A percentile compares a stretch with the other conserved stretches of the same genome.
Evolutionary conservation across 345 rosid genomes (phyloP).

Genomic region (Lenwebbia sp.): DNA sequence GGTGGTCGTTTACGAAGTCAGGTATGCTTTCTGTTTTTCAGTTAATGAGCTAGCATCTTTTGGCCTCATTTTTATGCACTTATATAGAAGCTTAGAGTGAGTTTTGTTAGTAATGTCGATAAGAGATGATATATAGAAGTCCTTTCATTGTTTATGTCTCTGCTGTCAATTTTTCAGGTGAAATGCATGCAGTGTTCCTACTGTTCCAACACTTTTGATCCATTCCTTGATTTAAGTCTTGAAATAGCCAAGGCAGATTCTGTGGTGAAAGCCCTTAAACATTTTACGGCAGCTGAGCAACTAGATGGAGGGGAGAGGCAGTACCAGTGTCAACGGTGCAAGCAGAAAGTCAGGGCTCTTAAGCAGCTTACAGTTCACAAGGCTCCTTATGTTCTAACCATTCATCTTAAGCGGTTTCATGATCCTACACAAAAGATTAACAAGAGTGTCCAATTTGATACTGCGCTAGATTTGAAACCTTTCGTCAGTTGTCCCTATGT

Average conservation of each 20-base stretch:
- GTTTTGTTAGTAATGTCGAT: background rate
- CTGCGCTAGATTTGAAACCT: slow-evolving; percentile 69
- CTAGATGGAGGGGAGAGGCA: slow-evolving; percentile 89
- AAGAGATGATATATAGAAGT: background rate
- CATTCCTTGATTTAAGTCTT: slow-evolving; percentile 86
- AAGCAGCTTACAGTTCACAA: slow-evolving; percentile 84
- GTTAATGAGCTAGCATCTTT: background rate
- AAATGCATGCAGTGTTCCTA: slow-evolving; percentile 67
- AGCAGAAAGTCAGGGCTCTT: slow-evolving; percentile 73
- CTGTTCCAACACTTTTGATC: slow-evolving; percentile 81
- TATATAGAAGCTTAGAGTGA: background rate
- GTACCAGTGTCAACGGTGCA: slow-evolving; percentile 83
- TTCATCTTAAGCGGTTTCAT: slow-evolving; percentile 88
- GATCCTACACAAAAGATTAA: slow-evolving; percentile 68
- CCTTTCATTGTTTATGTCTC: background rate
- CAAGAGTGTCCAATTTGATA: slow-evolving; percentile 55
- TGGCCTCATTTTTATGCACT: background rate
- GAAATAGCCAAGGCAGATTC: slow-evolving; percentile 80
- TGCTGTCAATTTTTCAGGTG: slow-evolving; percentile 26
- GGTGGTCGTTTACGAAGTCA: slow-evolving; percentile 92
- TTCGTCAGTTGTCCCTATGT: slow-evolving; percentile 71
- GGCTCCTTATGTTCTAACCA: slow-evolving; percentile 72
- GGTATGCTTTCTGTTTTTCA: slow-evolving; percentile 23
- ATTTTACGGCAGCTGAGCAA: slow-evolving; percentile 67
- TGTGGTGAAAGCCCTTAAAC: slow-evolving; percentile 54